These are phyloP conservation scores for Quercus mongolica DNA, from an alignment of 306 rosid genomes.

Conservation along the genomic window DNA sequence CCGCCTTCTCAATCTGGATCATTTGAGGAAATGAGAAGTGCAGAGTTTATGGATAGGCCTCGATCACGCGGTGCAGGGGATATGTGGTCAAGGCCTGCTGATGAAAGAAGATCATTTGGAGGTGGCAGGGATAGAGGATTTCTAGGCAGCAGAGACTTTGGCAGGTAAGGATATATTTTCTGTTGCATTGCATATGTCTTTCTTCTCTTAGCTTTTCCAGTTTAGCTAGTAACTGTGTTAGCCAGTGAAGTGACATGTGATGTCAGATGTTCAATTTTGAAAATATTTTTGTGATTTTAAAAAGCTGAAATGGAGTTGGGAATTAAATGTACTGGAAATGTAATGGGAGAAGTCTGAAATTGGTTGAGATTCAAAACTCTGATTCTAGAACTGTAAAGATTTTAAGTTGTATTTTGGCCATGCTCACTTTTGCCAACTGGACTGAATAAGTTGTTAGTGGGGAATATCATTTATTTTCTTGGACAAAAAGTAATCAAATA, in stretches of 20 bases:
- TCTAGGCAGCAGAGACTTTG: slow-evolving; percentile 59
- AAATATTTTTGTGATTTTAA: not conserved
- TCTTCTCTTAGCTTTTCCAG: not conserved
- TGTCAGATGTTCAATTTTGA: not conserved
- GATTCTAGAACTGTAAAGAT: not conserved
- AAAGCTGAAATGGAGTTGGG: not conserved
- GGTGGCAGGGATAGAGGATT: slow-evolving; percentile 78
- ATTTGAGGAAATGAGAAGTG: slow-evolving; percentile 68
- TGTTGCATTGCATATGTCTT: slow-evolving; percentile 2
- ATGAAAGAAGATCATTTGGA: slow-evolving; percentile 68
- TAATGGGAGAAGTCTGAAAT: not conserved
- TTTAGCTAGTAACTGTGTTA: not conserved
- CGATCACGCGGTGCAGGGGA: slow-evolving; percentile 78
- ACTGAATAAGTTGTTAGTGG: not conserved
- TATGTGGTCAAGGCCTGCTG: slow-evolving; percentile 59
- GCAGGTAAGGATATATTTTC: slow-evolving; percentile 53
- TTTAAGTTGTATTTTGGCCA: not conserved
- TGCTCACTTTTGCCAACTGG: not conserved
- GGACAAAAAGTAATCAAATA: not conserved
- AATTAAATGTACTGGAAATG: not conserved
- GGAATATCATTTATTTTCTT: not conserved
- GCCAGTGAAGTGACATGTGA: not conserved
- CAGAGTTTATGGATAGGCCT: slow-evolving; percentile 67
- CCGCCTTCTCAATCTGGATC: slow-evolving; percentile 73
- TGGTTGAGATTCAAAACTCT: not conserved